phyloP scores from a whole-genome alignment of 805 yeast species.

The Monosporozyma yasuniensis region DNA sequence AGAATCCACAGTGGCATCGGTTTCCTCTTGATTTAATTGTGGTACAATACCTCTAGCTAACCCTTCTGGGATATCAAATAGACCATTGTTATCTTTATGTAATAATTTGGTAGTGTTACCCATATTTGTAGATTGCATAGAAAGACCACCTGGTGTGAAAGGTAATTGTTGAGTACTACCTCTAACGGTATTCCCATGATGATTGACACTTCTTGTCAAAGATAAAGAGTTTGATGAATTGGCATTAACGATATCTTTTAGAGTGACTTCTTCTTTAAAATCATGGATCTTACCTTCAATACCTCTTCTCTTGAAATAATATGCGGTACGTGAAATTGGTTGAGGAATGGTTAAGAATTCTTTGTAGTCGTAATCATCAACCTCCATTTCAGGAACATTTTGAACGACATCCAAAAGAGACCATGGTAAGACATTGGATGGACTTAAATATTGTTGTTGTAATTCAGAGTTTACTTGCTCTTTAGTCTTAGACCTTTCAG shows the following conservation, averaged over 20 bases:
- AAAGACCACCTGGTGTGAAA: conserved; percentile 87
- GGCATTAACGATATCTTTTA: conserved; percentile 36
- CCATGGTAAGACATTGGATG: conserved; percentile 57
- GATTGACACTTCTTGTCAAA: conserved; percentile 55
- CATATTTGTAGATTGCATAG: conserved; percentile 19
- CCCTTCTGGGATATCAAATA: conserved; percentile 80
- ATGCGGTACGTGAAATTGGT: conserved; percentile 51
- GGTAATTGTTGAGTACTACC: conserved; percentile 77
- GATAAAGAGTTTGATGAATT: conserved; percentile 66
- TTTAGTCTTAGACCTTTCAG: neutral
- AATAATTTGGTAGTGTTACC: conserved; percentile 31
- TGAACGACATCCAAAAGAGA: conserved; percentile 64
- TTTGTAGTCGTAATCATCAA: conserved; percentile 27
- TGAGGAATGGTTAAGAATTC: conserved; percentile 51
- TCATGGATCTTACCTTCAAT: conserved; percentile 59
- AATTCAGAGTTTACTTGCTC: neutral
- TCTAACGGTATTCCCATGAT: conserved; percentile 49
- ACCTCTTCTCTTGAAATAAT: conserved; percentile 66
- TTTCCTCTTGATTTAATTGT: neutral
- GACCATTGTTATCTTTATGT: conserved; percentile 64
- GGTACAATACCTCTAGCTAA: conserved; percentile 58
- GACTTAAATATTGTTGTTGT: conserved; percentile 44
- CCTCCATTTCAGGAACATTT: conserved; percentile 36
- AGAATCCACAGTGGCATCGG: conserved; percentile 8
- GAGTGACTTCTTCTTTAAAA: conserved; percentile 54